Evolutionary conservation across 495 filamentous ascomycete genomes (phyloP), one percentile per base, ranked within the genome.

Genomic region (Aspergillus diversus): DNA sequence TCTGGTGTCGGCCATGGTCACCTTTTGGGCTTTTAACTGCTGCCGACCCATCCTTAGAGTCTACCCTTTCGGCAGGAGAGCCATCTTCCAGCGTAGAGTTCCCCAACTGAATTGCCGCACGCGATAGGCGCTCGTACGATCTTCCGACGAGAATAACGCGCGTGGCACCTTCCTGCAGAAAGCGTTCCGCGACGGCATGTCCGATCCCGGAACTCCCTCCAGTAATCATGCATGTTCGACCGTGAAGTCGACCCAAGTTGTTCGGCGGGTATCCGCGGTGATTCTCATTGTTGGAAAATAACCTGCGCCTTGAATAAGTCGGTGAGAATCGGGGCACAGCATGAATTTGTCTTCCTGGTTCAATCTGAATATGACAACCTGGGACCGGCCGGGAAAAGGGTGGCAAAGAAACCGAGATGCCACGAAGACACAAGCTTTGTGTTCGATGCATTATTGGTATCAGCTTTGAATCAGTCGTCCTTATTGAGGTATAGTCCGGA

Each of bases 121-220:
- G 35, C 35, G 63, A 32, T 13, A 92, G 80, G 5, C 74, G 74
- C 15, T 75, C 32, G 15, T 72, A 59, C 1, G 74, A 77, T 53
- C 79, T 65, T 34, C 79, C 85, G 8, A 90, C 73, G 0, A 92
- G 78, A 2, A 87, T 79, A 56, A 82, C 57, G 32, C 81, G 82
- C 1, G 64, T 73, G 33, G 83, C 86, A 21, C 88, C 89, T 59
- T 90, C 82, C 31, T 68, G 67, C 13, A 90, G 85, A 68, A 95
- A 90, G 4, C 84, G 76, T 21, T 76, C 71, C 5, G 92, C 90
- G 63, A 94, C 92, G 27, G 84, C 78, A 53, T 78, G 78, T n/a
- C 88, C 88, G 62, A 90, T 89, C 0, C 88, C 88, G 7, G 86
- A 84, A 17, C 84, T 84, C 0, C 81, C 86, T 32, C 88, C 88